phyloP scores from a whole-genome alignment of 441 rosid genomes.

The Populus tomentosa region DNA sequence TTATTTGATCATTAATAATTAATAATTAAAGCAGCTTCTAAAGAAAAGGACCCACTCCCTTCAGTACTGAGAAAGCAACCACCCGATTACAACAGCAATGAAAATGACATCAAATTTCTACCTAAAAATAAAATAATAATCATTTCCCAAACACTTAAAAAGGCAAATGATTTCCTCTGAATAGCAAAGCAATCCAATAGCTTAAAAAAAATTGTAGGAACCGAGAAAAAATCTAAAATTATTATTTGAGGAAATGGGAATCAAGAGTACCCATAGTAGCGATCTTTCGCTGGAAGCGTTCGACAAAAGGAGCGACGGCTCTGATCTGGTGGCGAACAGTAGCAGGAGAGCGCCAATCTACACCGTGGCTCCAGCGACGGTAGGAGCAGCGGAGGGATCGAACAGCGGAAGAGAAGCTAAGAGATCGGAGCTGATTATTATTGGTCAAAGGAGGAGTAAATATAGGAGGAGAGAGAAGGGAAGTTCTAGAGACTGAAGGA shows the following conservation, averaged over 20 bases:
- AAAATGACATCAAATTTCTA: slow-evolving; percentile 10
- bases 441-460: slow-evolving; percentile 16
- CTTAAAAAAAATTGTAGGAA: not conserved
- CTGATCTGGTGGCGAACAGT: slow-evolving; percentile 73
- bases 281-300: slow-evolving; percentile 61
- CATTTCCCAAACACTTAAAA: not conserved
- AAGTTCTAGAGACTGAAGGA: slow-evolving; percentile 11
- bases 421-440: slow-evolving; percentile 39
- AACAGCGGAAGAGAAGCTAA: slow-evolving; percentile 45
- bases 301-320: slow-evolving; percentile 50
- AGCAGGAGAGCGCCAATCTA: slow-evolving; percentile 57
- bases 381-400: slow-evolving; percentile 47
- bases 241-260: not conserved
- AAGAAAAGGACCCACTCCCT: not conserved
- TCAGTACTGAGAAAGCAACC: not conserved
- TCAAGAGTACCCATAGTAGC: slow-evolving; percentile 72
- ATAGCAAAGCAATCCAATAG: not conserved
- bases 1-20: not conserved
- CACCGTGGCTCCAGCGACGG: slow-evolving; percentile 74
- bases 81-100: not conserved
- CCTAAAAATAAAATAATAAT: not conserved
- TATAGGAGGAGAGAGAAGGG: slow-evolving; percentile 10
- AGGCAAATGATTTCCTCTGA: not conserved
- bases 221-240: slow-evolving; percentile 10
- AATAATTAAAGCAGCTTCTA: not conserved